Conservation (phyloP, 2,329 filamentous ascomycete genomes). For the Colletotrichum navitas region DNA sequence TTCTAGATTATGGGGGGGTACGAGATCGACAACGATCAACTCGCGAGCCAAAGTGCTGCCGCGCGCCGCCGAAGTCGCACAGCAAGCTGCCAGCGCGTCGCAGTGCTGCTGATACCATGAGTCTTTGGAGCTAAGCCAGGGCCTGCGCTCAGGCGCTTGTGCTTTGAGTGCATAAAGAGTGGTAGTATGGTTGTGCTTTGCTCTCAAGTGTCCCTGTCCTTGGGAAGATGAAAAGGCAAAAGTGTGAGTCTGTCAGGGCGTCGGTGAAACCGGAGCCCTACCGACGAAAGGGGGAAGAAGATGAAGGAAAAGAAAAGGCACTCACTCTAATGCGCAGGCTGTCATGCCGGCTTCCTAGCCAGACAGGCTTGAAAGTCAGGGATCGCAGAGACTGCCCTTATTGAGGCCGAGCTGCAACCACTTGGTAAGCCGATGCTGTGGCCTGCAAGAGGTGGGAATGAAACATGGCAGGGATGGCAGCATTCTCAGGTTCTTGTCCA, state of each 20-base stretch:
- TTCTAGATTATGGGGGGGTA: background rate
- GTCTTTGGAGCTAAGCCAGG: slow-evolving; percentile 27
- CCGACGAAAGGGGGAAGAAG: slow-evolving; percentile 30
- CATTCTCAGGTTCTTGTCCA: slow-evolving; percentile 18
- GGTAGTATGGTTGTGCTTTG: slow-evolving; percentile 16
- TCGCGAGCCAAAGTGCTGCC: background rate
- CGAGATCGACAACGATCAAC: background rate
- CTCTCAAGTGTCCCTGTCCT: slow-evolving; percentile 13
- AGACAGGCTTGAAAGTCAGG: slow-evolving; percentile 23
- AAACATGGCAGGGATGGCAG: slow-evolving; percentile 38
- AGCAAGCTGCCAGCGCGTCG: slow-evolving; percentile 1
- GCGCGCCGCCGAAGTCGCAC: background rate
- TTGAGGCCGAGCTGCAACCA: slow-evolving; percentile 15
- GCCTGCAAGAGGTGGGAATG: slow-evolving; percentile 36
- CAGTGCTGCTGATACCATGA: background rate
- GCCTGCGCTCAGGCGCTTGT: slow-evolving; percentile 23
- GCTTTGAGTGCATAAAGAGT: slow-evolving; percentile 19
- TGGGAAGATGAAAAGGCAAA: slow-evolving; percentile 20
- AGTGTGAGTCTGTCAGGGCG: slow-evolving; percentile 6
- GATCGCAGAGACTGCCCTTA: slow-evolving; percentile 17
- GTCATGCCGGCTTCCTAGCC: background rate
- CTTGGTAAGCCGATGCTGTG: slow-evolving; percentile 11
- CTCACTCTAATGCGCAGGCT: slow-evolving; percentile 36
- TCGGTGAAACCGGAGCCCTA: slow-evolving; percentile 44
- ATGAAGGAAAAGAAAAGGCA: slow-evolving; percentile 9